Evolutionary conservation across 805 yeast species (phyloP).

Genomic region (Candida coquimbonensis): DNA sequence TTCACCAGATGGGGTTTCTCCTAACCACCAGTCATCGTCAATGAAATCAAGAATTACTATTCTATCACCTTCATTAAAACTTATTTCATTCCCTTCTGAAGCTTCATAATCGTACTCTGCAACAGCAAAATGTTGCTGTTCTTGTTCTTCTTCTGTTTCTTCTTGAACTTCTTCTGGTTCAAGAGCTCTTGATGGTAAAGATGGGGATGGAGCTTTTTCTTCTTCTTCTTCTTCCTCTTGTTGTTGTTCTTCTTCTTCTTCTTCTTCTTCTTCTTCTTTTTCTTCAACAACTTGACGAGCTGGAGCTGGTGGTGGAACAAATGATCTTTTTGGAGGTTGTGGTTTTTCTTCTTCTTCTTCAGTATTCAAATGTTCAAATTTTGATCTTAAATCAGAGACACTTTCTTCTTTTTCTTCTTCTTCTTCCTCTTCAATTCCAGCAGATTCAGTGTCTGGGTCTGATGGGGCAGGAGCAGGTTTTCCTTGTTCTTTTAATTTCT

Average conservation of each 20-base stretch:
- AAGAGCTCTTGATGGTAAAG: background rate
- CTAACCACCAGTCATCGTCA: constrained; percentile 98
- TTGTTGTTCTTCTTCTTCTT: background rate
- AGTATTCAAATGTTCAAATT: constrained; percentile 27
- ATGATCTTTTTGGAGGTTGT: constrained; percentile 15
- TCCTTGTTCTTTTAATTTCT: constrained; percentile 39
- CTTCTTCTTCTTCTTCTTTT: background rate
- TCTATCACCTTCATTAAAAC: constrained; percentile 75
- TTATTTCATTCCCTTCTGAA: constrained; percentile 85
- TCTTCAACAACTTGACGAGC: constrained; percentile 1
- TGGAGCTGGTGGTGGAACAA: constrained; percentile 10
- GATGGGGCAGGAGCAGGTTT: constrained; percentile 18
- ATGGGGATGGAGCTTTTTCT: background rate
- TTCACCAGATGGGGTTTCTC: constrained; percentile 66
- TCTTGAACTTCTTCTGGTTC: constrained; percentile 3
- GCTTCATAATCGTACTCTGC: constrained; percentile 91
- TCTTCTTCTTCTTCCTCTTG: background rate
- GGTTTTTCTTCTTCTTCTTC: constrained; percentile 18
- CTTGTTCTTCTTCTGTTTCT: constrained; percentile 20
- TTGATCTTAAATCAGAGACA: constrained; percentile 31
- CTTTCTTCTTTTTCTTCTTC: constrained; percentile 23
- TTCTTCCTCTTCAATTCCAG: constrained; percentile 18
- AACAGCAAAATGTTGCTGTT: constrained; percentile 41
- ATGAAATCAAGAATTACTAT: constrained; percentile 81
- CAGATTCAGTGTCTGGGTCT: constrained; percentile 24